Evolutionary conservation across 2,329 filamentous ascomycete genomes (phyloP).

Genomic region (Neocatenulostroma microsporum): DNA sequence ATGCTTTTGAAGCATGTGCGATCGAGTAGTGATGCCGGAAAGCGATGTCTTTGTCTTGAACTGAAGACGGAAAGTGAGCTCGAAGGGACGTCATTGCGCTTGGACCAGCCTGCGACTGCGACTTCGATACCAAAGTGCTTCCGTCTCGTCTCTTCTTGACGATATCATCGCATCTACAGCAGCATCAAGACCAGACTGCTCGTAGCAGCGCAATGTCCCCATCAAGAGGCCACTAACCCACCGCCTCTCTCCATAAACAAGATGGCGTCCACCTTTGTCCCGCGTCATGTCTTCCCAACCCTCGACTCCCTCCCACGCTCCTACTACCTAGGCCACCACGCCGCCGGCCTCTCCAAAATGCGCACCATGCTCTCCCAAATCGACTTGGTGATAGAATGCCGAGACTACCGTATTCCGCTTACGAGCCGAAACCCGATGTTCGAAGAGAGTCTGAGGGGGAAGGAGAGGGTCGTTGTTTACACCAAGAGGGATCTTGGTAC

Average conservation of each 20-base stretch:
- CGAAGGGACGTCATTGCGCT: slow-evolving; percentile 2
- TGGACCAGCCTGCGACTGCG: no score
- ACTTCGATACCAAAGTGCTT: no score
- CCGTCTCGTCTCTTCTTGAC: no score
- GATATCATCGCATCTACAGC: no score
- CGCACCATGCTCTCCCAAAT: slow-evolving; percentile 70
- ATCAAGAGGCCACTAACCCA: no score
- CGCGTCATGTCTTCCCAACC: slow-evolving; percentile 64
- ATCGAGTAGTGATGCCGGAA: no score
- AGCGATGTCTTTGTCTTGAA: neutral
- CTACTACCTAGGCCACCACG: slow-evolving; percentile 93
- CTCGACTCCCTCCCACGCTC: slow-evolving; percentile 73
- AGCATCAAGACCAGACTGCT: no score
- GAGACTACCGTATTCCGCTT: slow-evolving; percentile 83
- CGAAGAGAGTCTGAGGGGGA: slow-evolving; percentile 62
- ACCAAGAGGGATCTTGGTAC: slow-evolving; percentile 80
- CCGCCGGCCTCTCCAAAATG: slow-evolving; percentile 72
- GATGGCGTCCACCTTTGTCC: slow-evolving; percentile 62
- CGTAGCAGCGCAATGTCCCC: no score
- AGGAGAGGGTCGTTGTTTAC: slow-evolving; percentile 74
- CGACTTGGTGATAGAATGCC: slow-evolving; percentile 86
- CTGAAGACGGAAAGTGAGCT: no score
- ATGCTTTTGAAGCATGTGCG: no score
- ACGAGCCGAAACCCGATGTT: slow-evolving; percentile 87
- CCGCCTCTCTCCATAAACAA: no score